A percentile compares a stretch with the other conserved stretches of the same genome.
phyloP scores from a whole-genome alignment of 768 basidiomycete genomes.

The Rhodotorula paludigena region DNA sequence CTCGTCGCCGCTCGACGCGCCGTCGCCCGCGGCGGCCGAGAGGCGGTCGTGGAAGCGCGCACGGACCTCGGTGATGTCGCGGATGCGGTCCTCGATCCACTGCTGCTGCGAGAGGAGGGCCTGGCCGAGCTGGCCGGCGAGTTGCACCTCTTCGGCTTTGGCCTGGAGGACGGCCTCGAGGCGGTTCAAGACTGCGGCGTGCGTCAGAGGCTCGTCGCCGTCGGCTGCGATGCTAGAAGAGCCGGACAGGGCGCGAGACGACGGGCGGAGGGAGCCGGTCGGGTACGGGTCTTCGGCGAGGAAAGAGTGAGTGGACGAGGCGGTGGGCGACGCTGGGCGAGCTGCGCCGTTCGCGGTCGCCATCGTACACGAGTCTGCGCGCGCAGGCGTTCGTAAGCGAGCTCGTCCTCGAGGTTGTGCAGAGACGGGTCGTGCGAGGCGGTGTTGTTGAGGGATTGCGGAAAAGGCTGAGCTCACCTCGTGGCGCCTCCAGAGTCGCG shows the following conservation, averaged over 20 bases:
- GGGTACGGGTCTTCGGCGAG: conserved; percentile 38
- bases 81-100: conserved; percentile 82
- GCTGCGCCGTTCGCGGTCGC: background rate
- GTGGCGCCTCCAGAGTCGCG: too few species aligned
- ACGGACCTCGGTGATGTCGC: conserved; percentile 60
- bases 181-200: conserved; percentile 19
- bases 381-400: too few species aligned
- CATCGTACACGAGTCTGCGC: too few species aligned
- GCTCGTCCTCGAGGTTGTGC: background rate
- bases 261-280: background rate
- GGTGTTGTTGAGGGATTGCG: too few species aligned
- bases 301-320: conserved; percentile 29
- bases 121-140: conserved; percentile 87
- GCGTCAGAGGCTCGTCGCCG: conserved; percentile 3
- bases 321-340: background rate
- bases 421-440: background rate
- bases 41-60: conserved; percentile 47
- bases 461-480: too few species aligned
- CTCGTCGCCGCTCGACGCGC: conserved; percentile 56
- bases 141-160: conserved; percentile 87
- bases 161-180: conserved; percentile 62
- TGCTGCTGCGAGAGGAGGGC: conserved; percentile 88
- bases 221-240: background rate
- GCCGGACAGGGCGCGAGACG: background rate
- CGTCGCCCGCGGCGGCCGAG: conserved; percentile 55